These are phyloP conservation scores for Scortechinia acanthostroma DNA, from an alignment of 2,329 filamentous ascomycete species.

Conservation along the genomic window DNA sequence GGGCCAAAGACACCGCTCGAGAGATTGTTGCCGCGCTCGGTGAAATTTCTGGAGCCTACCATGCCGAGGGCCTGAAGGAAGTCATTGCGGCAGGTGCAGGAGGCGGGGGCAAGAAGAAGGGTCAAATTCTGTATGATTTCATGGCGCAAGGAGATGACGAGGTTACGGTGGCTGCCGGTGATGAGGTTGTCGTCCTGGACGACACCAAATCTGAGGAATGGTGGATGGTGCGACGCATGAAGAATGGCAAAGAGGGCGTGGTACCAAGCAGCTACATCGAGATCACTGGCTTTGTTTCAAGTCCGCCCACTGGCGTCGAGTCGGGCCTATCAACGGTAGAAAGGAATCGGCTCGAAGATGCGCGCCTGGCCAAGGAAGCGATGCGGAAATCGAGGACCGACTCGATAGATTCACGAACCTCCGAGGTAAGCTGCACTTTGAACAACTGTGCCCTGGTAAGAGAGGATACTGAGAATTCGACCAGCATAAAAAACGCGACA, in stretches of 20 bases:
- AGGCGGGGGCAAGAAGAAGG: constrained; percentile 62
- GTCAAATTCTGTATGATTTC: constrained; percentile 86
- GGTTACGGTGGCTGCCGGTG: constrained; percentile 80
- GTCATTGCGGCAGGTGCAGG: constrained; percentile 53
- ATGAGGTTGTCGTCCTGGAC: constrained; percentile 86
- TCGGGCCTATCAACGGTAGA: constrained; percentile 52
- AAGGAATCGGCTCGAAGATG: constrained; percentile 25
- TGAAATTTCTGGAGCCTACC: constrained; percentile 55
- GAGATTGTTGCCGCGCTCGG: constrained; percentile 60
- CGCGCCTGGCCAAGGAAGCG: constrained; percentile 2
- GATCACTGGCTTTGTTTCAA: constrained; percentile 61
- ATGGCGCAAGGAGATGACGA: constrained; percentile 95
- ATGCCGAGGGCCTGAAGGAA: constrained; percentile 49
- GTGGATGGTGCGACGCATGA: constrained; percentile 89
- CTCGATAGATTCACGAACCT: background rate
- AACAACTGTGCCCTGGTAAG: no score
- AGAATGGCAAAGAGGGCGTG: constrained; percentile 89
- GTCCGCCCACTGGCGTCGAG: constrained; percentile 36
- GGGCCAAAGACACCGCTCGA: constrained; percentile 61
- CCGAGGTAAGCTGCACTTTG: no score
- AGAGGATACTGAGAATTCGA: no score
- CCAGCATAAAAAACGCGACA: constrained; percentile 45
- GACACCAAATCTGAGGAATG: constrained; percentile 91
- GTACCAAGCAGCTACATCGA: constrained; percentile 96
- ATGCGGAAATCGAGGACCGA: background rate